Evolutionary conservation across 2,329 filamentous ascomycete species (phyloP).

Genomic region (Trichophyton verrucosum): DNA sequence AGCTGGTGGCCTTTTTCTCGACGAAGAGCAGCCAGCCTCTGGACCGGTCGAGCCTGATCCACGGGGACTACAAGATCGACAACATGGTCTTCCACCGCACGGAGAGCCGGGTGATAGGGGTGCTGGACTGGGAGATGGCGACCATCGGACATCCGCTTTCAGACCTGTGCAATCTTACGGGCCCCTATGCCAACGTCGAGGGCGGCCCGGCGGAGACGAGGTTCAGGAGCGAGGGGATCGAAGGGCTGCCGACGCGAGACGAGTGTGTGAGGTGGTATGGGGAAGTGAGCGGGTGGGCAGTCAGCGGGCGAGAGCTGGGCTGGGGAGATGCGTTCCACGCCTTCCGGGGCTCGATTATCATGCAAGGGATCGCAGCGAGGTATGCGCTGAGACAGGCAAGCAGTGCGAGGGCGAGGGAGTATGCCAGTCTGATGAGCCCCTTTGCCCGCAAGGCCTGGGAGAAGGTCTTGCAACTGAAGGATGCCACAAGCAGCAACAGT

Average conservation of each 20-base stretch:
- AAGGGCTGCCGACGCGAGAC: slow-evolving; percentile 52
- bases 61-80: slow-evolving; percentile 95
- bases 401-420: slow-evolving; percentile 64
- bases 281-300: slow-evolving; percentile 59
- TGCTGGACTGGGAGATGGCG: slow-evolving; percentile 97
- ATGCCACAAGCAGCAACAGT: too few relatives aligned
- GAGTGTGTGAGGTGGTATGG: slow-evolving; percentile 55
- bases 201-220: slow-evolving; percentile 26
- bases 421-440: slow-evolving; percentile 56
- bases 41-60: slow-evolving; percentile 68
- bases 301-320: slow-evolving; percentile 39
- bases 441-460: slow-evolving; percentile 71
- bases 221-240: slow-evolving; percentile 52
- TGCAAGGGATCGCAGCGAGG: slow-evolving; percentile 86
- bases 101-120: slow-evolving; percentile 76
- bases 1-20: slow-evolving; percentile 66
- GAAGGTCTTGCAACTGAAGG: slow-evolving; percentile 44
- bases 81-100: slow-evolving; percentile 84
- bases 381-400: slow-evolving; percentile 79
- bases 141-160: slow-evolving; percentile 93
- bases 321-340: slow-evolving; percentile 55
- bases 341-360: slow-evolving; percentile 49
- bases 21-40: slow-evolving; percentile 57
- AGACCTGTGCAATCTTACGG: slow-evolving; percentile 68
- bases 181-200: slow-evolving; percentile 27